These are phyloP conservation scores for Furcasterigmium furcatum DNA, from an alignment of 2,329 filamentous ascomycete species.

Conservation along the genomic window DNA sequence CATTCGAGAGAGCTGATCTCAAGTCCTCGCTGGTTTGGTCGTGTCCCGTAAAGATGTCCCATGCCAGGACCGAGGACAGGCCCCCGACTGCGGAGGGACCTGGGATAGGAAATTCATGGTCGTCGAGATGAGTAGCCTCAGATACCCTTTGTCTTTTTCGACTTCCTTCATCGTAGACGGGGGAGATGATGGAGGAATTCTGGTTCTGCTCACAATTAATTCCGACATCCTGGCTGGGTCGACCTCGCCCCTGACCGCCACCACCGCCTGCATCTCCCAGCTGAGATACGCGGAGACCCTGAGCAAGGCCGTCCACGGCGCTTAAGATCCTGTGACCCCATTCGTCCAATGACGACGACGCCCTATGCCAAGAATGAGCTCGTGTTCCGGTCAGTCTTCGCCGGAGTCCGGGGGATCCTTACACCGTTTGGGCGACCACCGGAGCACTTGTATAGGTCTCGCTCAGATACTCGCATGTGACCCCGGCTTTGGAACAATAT, in stretches of 20 bases:
- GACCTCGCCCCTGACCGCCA: too few relatives aligned
- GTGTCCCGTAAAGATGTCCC: background rate
- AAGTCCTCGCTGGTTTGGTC: background rate
- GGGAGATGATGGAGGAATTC: too few relatives aligned
- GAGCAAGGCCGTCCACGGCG: background rate
- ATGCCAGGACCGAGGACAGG: background rate
- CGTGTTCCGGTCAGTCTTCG: background rate
- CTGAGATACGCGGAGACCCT: too few relatives aligned
- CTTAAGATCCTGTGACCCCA: background rate
- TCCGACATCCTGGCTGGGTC: too few relatives aligned
- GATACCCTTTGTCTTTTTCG: too few relatives aligned
- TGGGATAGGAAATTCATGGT: background rate
- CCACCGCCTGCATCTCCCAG: too few relatives aligned
- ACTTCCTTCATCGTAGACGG: too few relatives aligned
- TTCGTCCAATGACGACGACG: background rate
- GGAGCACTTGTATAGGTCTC: too few relatives aligned
- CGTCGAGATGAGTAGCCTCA: too few relatives aligned
- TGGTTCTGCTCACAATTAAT: too few relatives aligned
- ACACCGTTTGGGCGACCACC: background rate
- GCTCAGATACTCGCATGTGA: slow-evolving; percentile 3
- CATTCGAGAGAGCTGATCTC: background rate
- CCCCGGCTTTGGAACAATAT: slow-evolving; percentile 4
- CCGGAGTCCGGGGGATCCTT: background rate
- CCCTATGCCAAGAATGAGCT: background rate
- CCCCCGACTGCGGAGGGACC: background rate